Evolutionary conservation across 768 basidiomycete genomes (phyloP).

Genomic region (Boletus vermiculosoides): DNA sequence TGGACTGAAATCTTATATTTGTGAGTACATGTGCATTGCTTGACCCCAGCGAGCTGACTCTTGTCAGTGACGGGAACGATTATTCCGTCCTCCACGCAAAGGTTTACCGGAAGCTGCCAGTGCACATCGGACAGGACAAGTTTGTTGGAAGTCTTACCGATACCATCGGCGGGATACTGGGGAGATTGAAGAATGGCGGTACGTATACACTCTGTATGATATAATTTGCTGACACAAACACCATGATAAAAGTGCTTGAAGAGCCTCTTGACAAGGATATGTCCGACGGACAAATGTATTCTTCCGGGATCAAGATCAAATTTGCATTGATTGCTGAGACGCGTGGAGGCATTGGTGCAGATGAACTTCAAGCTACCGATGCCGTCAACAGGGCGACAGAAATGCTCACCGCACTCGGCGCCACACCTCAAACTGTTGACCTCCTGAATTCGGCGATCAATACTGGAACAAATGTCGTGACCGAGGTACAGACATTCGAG

Average conservation of each 20-base stretch:
- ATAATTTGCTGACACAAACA: background rate
- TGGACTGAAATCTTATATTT: slow-evolving; percentile 20
- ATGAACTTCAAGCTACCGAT: slow-evolving; percentile 17
- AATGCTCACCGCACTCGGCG: background rate
- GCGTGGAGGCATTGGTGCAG: background rate
- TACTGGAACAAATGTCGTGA: background rate
- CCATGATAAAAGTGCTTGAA: slow-evolving; percentile 13
- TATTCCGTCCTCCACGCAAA: slow-evolving; percentile 8
- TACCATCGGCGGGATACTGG: slow-evolving; percentile 11
- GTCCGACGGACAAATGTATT: background rate
- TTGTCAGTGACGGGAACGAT: slow-evolving; percentile 15
- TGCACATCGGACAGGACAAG: slow-evolving; percentile 1
- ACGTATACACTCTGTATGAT: background rate
- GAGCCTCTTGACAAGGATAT: slow-evolving; percentile 2
- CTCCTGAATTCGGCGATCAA: background rate
- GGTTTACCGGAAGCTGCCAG: slow-evolving; percentile 16
- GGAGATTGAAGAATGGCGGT: slow-evolving; percentile 16
- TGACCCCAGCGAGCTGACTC: background rate
- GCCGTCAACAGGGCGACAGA: slow-evolving; percentile 7
- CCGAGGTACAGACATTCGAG: slow-evolving; percentile 15
- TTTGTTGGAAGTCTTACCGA: slow-evolving; percentile 12
- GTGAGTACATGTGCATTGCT: slow-evolving; percentile 4
- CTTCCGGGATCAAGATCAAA: slow-evolving; percentile 11
- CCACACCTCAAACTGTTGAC: background rate
- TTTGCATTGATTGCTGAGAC: slow-evolving; percentile 8